A percentile compares a stretch with the other conserved stretches of the same genome.
phyloP scores from a whole-genome alignment of 176 grass and related monocot species.

The Cocos nucifera region DNA sequence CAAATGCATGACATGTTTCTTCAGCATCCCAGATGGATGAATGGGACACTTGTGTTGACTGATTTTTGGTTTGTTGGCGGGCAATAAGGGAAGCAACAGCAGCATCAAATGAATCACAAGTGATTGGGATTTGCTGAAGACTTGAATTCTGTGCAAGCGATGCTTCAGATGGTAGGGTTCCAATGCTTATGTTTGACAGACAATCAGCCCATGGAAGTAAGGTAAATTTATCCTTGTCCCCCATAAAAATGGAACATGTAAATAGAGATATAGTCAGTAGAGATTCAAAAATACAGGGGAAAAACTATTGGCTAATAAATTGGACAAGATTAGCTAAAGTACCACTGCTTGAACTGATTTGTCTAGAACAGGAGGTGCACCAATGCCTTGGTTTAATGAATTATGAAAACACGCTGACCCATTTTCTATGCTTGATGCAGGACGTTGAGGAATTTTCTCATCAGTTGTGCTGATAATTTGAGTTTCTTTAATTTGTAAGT shows the following conservation, averaged over 20 bases:
- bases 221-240: slow-evolving; percentile 31
- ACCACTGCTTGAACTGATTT: slow-evolving; percentile 26
- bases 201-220: slow-evolving; percentile 64
- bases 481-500: slow-evolving; percentile 1
- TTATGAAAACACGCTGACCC: slow-evolving; percentile 10
- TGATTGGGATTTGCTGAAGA: slow-evolving; percentile 47
- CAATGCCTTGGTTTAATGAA: slow-evolving; percentile 31
- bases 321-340: slow-evolving; percentile 4
- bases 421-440: slow-evolving; percentile 28
- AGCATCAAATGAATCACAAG: slow-evolving; percentile 92
- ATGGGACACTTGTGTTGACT: slow-evolving; percentile 20
- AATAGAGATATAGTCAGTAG: slow-evolving; percentile 18
- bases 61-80: slow-evolving; percentile 35
- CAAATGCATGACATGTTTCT: slow-evolving; percentile 83
- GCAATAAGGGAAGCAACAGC: slow-evolving; percentile 70
- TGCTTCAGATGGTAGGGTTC: slow-evolving; percentile 57
- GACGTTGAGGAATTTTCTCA: slow-evolving; percentile 17
- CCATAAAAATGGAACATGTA: slow-evolving; percentile 36
- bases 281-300: not conserved
- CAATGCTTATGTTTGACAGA: slow-evolving; percentile 88
- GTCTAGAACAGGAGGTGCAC: slow-evolving; percentile 12
- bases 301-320: too few relatives aligned
- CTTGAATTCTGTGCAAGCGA: slow-evolving; percentile 32
- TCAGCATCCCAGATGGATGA: slow-evolving; percentile 83
- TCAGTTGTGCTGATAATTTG: not conserved